phyloP scores from a whole-genome alignment of 345 rosid genomes.

The Populus pruinosa region DNA sequence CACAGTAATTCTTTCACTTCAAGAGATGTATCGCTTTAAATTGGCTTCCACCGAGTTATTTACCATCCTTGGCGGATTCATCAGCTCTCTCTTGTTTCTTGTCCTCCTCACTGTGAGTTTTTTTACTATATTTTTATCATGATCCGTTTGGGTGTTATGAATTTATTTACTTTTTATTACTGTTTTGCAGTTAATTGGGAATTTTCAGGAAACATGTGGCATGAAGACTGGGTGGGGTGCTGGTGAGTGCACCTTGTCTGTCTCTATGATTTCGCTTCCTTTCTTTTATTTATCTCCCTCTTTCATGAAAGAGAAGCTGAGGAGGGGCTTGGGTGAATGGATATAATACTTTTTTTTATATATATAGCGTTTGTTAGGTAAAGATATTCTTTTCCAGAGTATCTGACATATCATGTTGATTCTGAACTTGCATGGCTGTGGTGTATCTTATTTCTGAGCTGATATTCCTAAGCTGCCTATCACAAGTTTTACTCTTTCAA shows the following conservation, averaged over 20 bases:
- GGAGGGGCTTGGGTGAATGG: no score
- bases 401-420: no score
- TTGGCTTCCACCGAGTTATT: constrained; percentile 74
- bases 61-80: constrained; percentile 84
- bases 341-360: no score
- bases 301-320: neutral
- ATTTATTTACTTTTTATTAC: neutral
- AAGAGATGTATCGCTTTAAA: constrained; percentile 67
- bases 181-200: constrained; percentile 74
- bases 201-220: constrained; percentile 76
- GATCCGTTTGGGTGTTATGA: neutral
- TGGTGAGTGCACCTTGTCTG: constrained; percentile 38
- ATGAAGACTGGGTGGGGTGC: constrained; percentile 89
- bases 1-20: constrained; percentile 65
- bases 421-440: no score
- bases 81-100: constrained; percentile 76
- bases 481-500: neutral
- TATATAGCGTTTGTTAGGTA: no score
- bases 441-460: no score
- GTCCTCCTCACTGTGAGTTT: constrained; percentile 63
- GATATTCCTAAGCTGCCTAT: neutral
- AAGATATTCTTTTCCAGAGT: no score
- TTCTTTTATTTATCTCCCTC: neutral
- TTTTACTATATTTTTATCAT: neutral
- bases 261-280: neutral